Evolutionary conservation across 257 asterid genomes (phyloP), one percentile per base, ranked within the genome.

Genomic region (Lycium ferocissimum): DNA sequence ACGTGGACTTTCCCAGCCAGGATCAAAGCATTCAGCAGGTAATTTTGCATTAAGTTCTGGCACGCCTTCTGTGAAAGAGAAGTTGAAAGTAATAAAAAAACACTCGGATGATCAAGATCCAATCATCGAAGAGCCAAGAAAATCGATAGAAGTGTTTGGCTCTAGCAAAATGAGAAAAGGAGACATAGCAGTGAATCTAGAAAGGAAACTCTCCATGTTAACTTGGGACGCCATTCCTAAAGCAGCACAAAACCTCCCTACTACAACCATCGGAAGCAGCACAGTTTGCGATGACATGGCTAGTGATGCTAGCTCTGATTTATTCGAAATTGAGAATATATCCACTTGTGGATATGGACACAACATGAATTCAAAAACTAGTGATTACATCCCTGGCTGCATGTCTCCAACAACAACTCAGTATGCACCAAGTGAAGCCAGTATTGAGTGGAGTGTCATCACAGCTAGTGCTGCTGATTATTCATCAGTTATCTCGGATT

Each of bases 211-310:
- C 22, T 93, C 98, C 49, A 89, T 93, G 91, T 85, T 95, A 71
- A 88, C 96, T 11, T 94, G 98, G 98, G 98, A 94, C 61, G 98
- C 98, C 0, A 92, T 95, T 62, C 95, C 97, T 2, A 92, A 87
- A 79, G 7, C 87, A 56, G 7, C 87, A 56, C 73, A 86, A 56
- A 84, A 61, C 15, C 84, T 51, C 7, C 78, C 88, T 49, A 82
- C 90, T 20, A 76, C 93, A 1, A 86, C 89, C 3, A 13, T 83
- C 1, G 88, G 67, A 58, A 88, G 80, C 84, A 86, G 87, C 85
- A 84, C 90, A 2, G 43, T 70, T 5, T 88, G 91, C 14, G 97
- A 93, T 54, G 98, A 95, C 62, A 87, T 92, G 92, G 95, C 94
- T 0, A 95, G 98, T 57, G 97, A 93, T 20, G 97, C 97, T 0